Evolutionary conservation across 2,329 filamentous ascomycete species (phyloP).

Genomic region (Colletotrichum spinosum): DNA sequence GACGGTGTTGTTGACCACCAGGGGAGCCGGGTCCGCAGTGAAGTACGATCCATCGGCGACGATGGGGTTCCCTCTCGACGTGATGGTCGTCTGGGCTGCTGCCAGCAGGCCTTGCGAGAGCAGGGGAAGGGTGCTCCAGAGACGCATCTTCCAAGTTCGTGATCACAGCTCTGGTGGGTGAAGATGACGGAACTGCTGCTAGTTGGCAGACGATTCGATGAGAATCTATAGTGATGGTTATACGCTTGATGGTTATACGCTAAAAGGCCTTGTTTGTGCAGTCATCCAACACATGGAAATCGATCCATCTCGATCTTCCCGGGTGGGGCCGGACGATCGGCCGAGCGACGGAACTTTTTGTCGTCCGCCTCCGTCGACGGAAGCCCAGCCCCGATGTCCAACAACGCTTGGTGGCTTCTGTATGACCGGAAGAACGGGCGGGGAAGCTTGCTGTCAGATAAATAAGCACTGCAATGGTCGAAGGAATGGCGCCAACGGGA

Average conservation of each 20-base stretch:
- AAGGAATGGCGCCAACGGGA: constrained; percentile 14
- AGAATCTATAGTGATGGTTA: too few relatives aligned
- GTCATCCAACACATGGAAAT: too few relatives aligned
- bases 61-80: constrained; percentile 50
- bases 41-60: constrained; percentile 50
- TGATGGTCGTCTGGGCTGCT: constrained; percentile 40
- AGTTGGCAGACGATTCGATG: too few relatives aligned
- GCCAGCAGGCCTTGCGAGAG: constrained; percentile 8
- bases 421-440: not conserved
- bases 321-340: not conserved
- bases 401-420: constrained; percentile 17
- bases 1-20: constrained; percentile 49
- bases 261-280: too few relatives aligned
- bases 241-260: too few relatives aligned
- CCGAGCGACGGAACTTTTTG: not conserved
- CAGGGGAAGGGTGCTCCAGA: not conserved
- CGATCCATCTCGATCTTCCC: too few relatives aligned
- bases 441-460: not conserved
- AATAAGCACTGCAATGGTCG: not conserved
- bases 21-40: constrained; percentile 52
- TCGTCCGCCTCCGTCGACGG: not conserved
- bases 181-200: not conserved
- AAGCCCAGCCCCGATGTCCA: not conserved
- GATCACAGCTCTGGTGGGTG: too few relatives aligned
- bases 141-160: not conserved